Percentiles rank a stretch among this genome's conserved stretches.
These are phyloP conservation scores for Alopecurus myosuroides DNA, from an alignment of 176 grass and related monocot species.

Conservation along the genomic window DNA sequence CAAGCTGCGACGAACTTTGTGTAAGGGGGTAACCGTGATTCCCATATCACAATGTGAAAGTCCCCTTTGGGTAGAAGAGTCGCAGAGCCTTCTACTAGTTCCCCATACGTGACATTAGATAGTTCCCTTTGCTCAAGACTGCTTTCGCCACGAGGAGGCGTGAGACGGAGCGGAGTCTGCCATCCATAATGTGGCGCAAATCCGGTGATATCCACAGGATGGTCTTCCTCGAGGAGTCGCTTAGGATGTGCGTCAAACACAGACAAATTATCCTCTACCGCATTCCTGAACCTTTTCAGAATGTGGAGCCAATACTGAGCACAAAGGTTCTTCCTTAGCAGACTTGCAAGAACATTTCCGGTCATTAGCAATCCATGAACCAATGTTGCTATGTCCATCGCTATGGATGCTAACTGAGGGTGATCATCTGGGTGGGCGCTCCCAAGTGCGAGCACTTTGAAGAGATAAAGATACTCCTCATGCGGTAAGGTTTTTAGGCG, in stretches of 20 bases:
- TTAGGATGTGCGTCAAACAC: background rate
- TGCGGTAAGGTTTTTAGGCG: background rate
- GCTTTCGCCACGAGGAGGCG: background rate
- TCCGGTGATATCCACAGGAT: background rate
- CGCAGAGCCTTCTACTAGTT: background rate
- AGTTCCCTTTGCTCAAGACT: background rate
- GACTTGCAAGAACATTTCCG: background rate
- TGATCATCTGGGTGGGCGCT: slow-evolving; percentile 10
- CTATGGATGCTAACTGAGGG: background rate
- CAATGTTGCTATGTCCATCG: background rate
- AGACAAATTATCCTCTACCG: background rate
- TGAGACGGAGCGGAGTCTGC: background rate
- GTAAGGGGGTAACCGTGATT: slow-evolving; percentile 20
- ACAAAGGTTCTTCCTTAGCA: background rate
- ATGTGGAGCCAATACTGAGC: background rate
- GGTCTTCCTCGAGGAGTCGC: background rate
- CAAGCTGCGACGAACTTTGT: background rate
- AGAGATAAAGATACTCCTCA: slow-evolving; percentile 14
- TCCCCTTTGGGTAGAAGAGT: background rate
- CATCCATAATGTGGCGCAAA: background rate
- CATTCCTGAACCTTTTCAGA: background rate
- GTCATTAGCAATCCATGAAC: background rate
- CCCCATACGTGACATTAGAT: background rate
- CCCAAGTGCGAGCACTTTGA: slow-evolving; percentile 20
- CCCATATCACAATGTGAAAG: slow-evolving; percentile 8